Base-by-base conservation (phyloP, 1,284 basidiomycete genomes). In the Volvariella surrecta region DNA sequence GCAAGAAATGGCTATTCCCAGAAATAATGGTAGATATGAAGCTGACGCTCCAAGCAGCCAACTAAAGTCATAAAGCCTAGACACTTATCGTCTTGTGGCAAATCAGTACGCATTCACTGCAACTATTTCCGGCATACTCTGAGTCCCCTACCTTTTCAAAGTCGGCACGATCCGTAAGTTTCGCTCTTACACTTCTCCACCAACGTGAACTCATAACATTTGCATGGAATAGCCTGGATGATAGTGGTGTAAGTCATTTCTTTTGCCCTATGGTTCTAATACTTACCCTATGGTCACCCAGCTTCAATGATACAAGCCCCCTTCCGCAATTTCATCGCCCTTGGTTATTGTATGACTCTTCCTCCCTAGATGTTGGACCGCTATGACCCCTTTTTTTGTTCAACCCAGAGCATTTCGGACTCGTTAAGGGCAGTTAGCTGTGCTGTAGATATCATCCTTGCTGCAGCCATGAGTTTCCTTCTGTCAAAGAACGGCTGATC, bases 391-490 rank as follows among this genome's bases (percentile, higher is more conserved):
- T 11, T 28, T 28, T 6, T 11, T 6, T 6, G 24, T 11, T 11
- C 24, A 6, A 28, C 11, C 24, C 24, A 28, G 34, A n/a, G 6
- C 34, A 7, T 35, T 4, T 15, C 34, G 18, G 15, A 4, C 7
- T 35, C 34, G 8, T n/a, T 35, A 6, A 6, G 34, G 8, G 13
- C n/a, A 4, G 18, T 19, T 4, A 35, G 13, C n/a, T 35, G 34
- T n/a, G 34, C 34, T 35, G 34, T 35, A 15, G 34, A 35, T 35
- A n/a, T 35, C n/a, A 15, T 35, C 34, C 6, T 35, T n/a, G 34
- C 34, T n/a, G 15, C 15, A 15, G 34, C 34, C n/a, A 35, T 35
- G 34, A 19, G n/a, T 16, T 35, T 7, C 15, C 34, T 35, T 6
- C 15, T 35, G 34, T 4, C 13, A 4, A 35, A 19, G 34, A 35